Evolutionary conservation across 345 rosid genomes (phyloP), one percentile per base, ranked within the genome.

Genomic region (Cardamine resedifolia): DNA sequence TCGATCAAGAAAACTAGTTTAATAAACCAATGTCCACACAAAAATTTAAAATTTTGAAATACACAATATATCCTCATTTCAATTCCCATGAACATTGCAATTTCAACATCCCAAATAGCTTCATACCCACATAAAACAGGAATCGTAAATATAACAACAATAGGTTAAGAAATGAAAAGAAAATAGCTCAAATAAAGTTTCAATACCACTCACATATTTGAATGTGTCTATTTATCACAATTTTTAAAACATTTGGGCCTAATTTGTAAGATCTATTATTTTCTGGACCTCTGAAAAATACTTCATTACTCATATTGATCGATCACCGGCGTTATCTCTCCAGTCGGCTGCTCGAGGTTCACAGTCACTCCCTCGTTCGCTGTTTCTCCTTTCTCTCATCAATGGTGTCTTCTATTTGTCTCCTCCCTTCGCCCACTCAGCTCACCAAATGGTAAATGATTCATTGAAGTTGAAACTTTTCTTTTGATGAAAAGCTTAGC

Each of bases 401-500:
- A 61, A 85, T 81, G 87, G 82, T 73, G 57, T 38, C 81, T 43
- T 64, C 79, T 62, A 10, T 75, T 48, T 72, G 78, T 68, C 70
- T 66, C 6, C 74, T 74, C 10, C 61, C 78, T 67, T 57, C 77
- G 16, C 38, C 79, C 33, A 53, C 81, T 59, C 38, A 64, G 14
- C 44, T 77, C 78, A 58, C 43, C 57, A 48, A 39, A 69, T 65
- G 82, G 91, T 86, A 67, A 64, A 58, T 43, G 39, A 12, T 71
- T 47, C 10, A 47, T 55, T 11, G 14, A 16, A 31, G 27, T 48
- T 34, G 28, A 11, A 10, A 15, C 18, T 23, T n/a, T n/a, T 49
- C 10, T 6, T 14, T 24, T 58, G 3, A 2, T 19, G 18, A 18
- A 72, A 28, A 50, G 20, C 49, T 55, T 41, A 38, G 18, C 47